phyloP scores from a whole-genome alignment of 1,284 basidiomycete species.

The Ceratobasidium sp. region DNA sequence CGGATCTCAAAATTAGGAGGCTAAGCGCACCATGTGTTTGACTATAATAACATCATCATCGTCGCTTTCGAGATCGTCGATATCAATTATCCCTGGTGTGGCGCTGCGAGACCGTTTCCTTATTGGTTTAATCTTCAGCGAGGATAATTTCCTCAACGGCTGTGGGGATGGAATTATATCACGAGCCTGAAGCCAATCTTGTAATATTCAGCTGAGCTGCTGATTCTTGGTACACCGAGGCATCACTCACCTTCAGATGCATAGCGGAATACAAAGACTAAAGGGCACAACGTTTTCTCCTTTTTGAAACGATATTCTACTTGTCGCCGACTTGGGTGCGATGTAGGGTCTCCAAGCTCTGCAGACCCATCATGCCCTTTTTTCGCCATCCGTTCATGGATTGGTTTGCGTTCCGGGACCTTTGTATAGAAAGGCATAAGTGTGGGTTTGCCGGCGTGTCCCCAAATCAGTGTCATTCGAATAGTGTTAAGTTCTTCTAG shows the following conservation, averaged over 20 bases:
- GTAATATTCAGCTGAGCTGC: too few species aligned
- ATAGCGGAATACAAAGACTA: constrained; percentile 28
- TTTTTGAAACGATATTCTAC: not conserved
- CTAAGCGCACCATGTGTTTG: constrained; percentile 6
- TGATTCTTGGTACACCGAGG: too few species aligned
- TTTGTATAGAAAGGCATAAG: not conserved
- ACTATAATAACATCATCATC: constrained; percentile 19
- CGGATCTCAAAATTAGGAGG: too few species aligned
- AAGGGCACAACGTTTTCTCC: not conserved
- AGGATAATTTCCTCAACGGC: not conserved
- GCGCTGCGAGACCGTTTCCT: constrained; percentile 1
- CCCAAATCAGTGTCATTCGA: constrained; percentile 21
- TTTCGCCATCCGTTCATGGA: constrained; percentile 22
- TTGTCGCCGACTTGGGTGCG: not conserved
- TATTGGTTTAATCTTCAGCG: too few species aligned
- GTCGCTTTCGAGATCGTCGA: constrained; percentile 23
- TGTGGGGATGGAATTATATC: not conserved
- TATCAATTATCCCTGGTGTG: constrained; percentile 7
- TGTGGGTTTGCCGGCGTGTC: not conserved
- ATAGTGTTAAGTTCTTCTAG: constrained; percentile 23
- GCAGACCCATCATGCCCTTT: constrained; percentile 12
- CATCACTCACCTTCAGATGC: constrained; percentile 16
- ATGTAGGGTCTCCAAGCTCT: not conserved
- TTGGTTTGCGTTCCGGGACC: not conserved
- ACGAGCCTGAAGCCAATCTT: constrained; percentile 16